phyloP scores from a whole-genome alignment of 2,329 filamentous ascomycete genomes.

The Colletotrichum sp. region DNA sequence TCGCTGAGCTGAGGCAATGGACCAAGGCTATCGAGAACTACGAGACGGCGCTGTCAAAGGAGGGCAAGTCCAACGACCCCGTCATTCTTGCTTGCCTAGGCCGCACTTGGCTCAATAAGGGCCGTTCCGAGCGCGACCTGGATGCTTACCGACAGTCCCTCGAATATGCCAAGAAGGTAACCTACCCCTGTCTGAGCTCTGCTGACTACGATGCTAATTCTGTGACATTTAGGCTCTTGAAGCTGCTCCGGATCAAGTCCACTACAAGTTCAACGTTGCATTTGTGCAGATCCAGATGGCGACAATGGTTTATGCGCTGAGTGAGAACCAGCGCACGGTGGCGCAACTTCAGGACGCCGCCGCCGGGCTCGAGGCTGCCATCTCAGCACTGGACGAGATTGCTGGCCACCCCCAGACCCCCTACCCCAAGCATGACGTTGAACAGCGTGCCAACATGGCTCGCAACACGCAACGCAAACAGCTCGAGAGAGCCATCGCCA shows the following conservation, averaged over 20 bases:
- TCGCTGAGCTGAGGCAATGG: slow-evolving; percentile 88
- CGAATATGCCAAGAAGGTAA: slow-evolving; percentile 68
- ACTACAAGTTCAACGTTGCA: slow-evolving; percentile 97
- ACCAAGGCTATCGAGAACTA: slow-evolving; percentile 94
- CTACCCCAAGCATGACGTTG: slow-evolving; percentile 88
- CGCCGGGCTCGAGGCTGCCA: slow-evolving; percentile 83
- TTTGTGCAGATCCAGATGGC: slow-evolving; percentile 97
- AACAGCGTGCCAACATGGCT: slow-evolving; percentile 97
- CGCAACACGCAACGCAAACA: slow-evolving; percentile 94
- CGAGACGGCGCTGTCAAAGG: slow-evolving; percentile 81
- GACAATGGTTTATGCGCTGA: slow-evolving; percentile 75
- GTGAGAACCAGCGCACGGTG: slow-evolving; percentile 78
- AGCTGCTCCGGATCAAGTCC: slow-evolving; percentile 80
- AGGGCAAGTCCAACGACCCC: slow-evolving; percentile 75
- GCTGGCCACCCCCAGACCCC: slow-evolving; percentile 72
- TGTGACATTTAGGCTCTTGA: slow-evolving; percentile 65
- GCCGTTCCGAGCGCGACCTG: slow-evolving; percentile 65
- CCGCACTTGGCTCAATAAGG: slow-evolving; percentile 85
- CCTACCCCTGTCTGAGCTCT: slow-evolving; percentile 9
- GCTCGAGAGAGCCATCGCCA: slow-evolving; percentile 82
- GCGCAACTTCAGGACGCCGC: slow-evolving; percentile 82
- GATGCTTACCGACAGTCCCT: slow-evolving; percentile 63
- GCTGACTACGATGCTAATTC: slow-evolving; percentile 25
- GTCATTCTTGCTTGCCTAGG: slow-evolving; percentile 85
- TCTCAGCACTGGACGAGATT: slow-evolving; percentile 72